A percentile compares a stretch with the other conserved stretches of the same genome.
phyloP scores from a whole-genome alignment of 169 alveolate species.

The Plasmodium cynomolgi region DNA sequence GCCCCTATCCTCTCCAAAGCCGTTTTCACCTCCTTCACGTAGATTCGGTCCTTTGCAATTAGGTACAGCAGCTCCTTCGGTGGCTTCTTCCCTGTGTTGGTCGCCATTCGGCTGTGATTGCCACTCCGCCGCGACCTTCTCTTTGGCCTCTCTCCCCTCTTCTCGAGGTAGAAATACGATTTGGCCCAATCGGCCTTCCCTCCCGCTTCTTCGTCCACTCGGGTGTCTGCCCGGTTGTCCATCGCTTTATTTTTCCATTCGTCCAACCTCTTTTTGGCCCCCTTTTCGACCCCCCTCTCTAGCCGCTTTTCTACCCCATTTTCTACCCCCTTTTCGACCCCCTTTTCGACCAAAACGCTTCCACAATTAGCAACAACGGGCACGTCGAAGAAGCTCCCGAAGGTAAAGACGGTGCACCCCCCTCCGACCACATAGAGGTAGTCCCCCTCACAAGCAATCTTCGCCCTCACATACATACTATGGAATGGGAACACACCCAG shows the following conservation, averaged over 20 bases:
- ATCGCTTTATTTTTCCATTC: too few relatives aligned
- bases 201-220: not conserved
- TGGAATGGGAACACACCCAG: conserved; percentile 19
- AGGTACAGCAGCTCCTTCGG: not conserved
- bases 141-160: not conserved
- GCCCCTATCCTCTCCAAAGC: conserved; percentile 13
- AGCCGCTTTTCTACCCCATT: not conserved
- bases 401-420: conserved; percentile 61
- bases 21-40: conserved; percentile 34
- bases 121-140: not conserved
- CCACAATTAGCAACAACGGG: conserved; percentile 23
- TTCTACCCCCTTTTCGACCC: not conserved
- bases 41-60: conserved; percentile 18
- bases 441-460: conserved; percentile 28
- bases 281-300: not conserved
- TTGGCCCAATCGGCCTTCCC: not conserved
- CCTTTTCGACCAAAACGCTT: not conserved
- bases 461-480: conserved; percentile 51
- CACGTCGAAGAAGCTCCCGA: conserved; percentile 56
- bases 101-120: not conserved
- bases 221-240: not conserved
- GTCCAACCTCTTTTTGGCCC: not conserved
- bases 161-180: not conserved
- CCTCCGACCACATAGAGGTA: conserved; percentile 47
- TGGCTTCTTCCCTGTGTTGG: not conserved